Percentiles rank a stretch among this genome's conserved stretches.
phyloP scores from a whole-genome alignment of 2,329 filamentous ascomycete species.

The Rhexocercosporidium sp. region DNA sequence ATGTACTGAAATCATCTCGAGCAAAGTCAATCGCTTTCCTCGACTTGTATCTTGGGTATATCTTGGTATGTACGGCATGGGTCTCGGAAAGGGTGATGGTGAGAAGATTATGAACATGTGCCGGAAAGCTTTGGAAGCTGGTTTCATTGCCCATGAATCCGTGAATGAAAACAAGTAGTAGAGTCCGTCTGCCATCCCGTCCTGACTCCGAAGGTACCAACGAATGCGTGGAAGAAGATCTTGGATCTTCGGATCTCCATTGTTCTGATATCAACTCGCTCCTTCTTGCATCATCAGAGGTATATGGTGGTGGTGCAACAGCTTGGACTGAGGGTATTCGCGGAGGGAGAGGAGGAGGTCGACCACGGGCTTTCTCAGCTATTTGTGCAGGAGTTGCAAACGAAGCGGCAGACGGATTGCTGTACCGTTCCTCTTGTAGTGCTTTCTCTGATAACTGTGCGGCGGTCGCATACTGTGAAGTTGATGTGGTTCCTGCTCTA shows the following conservation, averaged over 20 bases:
- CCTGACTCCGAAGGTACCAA: conserved; percentile 39
- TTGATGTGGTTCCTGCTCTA: background rate
- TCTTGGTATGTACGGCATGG: conserved; percentile 85
- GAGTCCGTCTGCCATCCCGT: conserved; percentile 50
- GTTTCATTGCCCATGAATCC: conserved; percentile 90
- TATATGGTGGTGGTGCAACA: conserved; percentile 39
- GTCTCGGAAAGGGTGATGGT: conserved; percentile 69
- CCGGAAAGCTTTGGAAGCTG: conserved; percentile 86
- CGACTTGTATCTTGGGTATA: conserved; percentile 81
- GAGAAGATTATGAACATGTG: conserved; percentile 80
- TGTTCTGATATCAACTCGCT: conserved; percentile 40
- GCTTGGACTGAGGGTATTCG: conserved; percentile 26
- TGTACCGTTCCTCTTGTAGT: conserved; percentile 13
- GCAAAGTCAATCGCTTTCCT: conserved; percentile 75
- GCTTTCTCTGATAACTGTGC: conserved; percentile 32
- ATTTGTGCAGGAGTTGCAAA: conserved; percentile 28
- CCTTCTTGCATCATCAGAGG: conserved; percentile 36
- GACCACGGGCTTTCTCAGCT: conserved; percentile 24
- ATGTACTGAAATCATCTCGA: conserved; percentile 80
- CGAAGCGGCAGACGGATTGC: background rate
- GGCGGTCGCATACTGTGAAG: conserved; percentile 22
- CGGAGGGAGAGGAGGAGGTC: conserved; percentile 39
- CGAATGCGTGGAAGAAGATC: conserved; percentile 43
- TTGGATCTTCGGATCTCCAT: conserved; percentile 42
- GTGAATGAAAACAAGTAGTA: conserved; percentile 85